Base-by-base conservation (phyloP, 78 protist species). In the Dictyostelium firmibasis region DNA sequence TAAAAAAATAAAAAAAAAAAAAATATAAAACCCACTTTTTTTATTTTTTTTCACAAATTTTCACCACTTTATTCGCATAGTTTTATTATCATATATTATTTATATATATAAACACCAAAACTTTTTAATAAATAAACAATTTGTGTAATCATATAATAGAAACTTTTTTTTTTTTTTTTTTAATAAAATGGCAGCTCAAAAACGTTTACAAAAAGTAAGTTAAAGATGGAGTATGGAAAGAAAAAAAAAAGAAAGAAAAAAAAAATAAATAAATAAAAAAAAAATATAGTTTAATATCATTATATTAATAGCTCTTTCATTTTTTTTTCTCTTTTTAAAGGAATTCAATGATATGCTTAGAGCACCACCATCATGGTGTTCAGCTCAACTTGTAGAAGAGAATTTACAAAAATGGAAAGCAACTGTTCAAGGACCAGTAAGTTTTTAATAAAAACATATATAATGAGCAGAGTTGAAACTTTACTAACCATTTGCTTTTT, bases 321-420 rank as follows among this genome's bases (percentile, higher is more conserved):
- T n/a, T n/a, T 36, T 43, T 25, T 11, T n/a, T 33, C 6, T n/a
- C 2, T 35, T 72, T 18, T 7, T 27, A 47, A 38, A 86, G 93
- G 93, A 88, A 81, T 44, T 67, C 50, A 60, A 78, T 31, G 93
- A 88, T 79, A 41, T 88, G 5, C 14, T 79, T 3, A 88, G 79
- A 77, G 20, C 93, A 67, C 93, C 93, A 88, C 93, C 85, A 77
- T 43, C 41, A n/a, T 88, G 93, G 93, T 36, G 29, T 29, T 29
- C 81, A 43, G 93, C 93, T 29, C 14, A 50, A 25, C 64, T 88
- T 23, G 93, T 88, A 14, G 93, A 85, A 16, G 93, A 88, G 14
- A 88, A 79, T 47, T 50, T 88, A 36, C 78, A 88, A 43, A 88
- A 88, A 44, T 88, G 93, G 93, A 88, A 88, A 47, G 93, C 93